Base-by-base conservation (phyloP, 108 stramenopile genomes). In the Nannochloropsis salina region DNA sequence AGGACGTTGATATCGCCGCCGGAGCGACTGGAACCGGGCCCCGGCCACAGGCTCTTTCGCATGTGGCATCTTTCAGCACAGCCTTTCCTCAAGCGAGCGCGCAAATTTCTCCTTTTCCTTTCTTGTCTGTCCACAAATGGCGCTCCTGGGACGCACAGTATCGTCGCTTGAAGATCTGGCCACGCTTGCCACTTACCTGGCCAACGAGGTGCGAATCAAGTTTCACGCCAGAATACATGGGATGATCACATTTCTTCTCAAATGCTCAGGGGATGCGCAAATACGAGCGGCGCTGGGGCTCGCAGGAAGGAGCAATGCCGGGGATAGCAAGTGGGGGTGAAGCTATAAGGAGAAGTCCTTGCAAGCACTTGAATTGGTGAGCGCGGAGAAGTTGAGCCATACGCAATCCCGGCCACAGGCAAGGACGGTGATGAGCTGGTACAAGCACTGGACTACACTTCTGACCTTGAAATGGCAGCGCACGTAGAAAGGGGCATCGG, bases 121-220 rank as follows among this genome's bases (percentile, higher is more conserved):
- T 31, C 31, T 31, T 31, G 31, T 31, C 31, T 31, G 31, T 31
- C 31, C 31, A 31, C 31, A 31, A 31, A 31, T 31, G 31, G 31
- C 31, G 31, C 31, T 31, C 31, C 31, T 31, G 31, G 31, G 31
- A 31, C 31, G 31, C 31, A 31, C 31, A 31, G 31, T 1, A 31
- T 1, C 31, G 31, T 31, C 31, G 31, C 31, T 31, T 31, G 31
- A 31, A 31, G 31, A 31, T 31, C 31, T 31, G 31, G 31, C 31
- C 31, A 31, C 31, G 31, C 31, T 99, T 83, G 91, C 94, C 80
- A 96, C 96, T 0, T 99, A 97, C 89, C 93, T 99, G 9, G 90
- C 97, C 18, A 96, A 99, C 87, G 96, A 96, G 86, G 95, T 97
- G 31, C 92, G 98, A 31, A 82, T 97, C 41, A 31, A 31, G 31